phyloP scores from a whole-genome alignment of 2,329 filamentous ascomycete genomes.

The Helminthosporium solani region DNA sequence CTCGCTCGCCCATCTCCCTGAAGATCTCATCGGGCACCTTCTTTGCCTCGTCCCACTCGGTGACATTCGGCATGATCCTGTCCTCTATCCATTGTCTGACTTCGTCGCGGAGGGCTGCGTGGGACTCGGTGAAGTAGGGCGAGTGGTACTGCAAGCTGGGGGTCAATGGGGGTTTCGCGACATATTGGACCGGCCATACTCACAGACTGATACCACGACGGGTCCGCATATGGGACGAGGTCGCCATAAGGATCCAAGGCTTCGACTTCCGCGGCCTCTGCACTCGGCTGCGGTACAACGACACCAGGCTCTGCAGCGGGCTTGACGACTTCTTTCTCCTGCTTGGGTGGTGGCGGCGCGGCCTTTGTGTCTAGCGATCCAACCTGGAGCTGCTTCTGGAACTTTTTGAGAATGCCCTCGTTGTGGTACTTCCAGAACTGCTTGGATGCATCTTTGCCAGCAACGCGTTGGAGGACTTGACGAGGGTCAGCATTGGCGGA shows the following conservation, averaged over 20 bases:
- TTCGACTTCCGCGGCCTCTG: constrained; percentile 60
- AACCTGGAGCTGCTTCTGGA: constrained; percentile 59
- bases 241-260: constrained; percentile 82
- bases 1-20: constrained; percentile 90
- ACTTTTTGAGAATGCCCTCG: constrained; percentile 62
- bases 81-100: constrained; percentile 88
- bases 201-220: constrained; percentile 91
- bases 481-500: neutral
- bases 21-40: constrained; percentile 86
- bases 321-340: constrained; percentile 54
- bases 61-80: constrained; percentile 86
- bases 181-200: constrained; percentile 39
- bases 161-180: constrained; percentile 6
- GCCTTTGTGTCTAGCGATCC: constrained; percentile 82
- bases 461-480: constrained; percentile 64
- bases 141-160: constrained; percentile 72
- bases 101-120: constrained; percentile 87
- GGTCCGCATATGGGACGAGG: constrained; percentile 87
- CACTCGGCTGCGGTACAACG: constrained; percentile 42
- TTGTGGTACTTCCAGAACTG: constrained; percentile 69
- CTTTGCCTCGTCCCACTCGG: constrained; percentile 96
- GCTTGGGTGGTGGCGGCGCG: constrained; percentile 52
- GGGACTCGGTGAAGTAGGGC: constrained; percentile 92
- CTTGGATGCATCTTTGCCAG: constrained; percentile 67
- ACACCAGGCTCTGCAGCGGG: constrained; percentile 61